These are phyloP conservation scores for Plasmodium berghei DNA, from an alignment of 169 alveolate genomes.

Conservation along the genomic window DNA sequence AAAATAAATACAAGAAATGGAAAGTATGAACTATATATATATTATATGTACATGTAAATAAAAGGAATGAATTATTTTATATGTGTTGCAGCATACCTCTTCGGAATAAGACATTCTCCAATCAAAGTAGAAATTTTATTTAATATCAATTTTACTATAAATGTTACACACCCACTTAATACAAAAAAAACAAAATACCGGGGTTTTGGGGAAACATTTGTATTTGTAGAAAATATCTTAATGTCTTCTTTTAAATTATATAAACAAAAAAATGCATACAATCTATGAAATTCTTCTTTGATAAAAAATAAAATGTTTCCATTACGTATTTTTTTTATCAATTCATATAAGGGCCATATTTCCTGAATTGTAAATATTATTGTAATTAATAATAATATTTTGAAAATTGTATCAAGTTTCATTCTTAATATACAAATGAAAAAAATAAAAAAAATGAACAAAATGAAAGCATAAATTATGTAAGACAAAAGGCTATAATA, in stretches of 20 bases:
- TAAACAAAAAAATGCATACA: constrained; percentile 4
- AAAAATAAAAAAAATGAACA: neutral
- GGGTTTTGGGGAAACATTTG: constrained; percentile 9
- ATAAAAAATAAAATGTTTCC: neutral
- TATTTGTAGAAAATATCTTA: constrained; percentile 10
- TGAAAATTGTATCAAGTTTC: constrained; percentile 48
- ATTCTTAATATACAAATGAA: neutral
- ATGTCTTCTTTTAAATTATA: constrained; percentile 9
- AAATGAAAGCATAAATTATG: neutral
- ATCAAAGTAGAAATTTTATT: constrained; percentile 13
- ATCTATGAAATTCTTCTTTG: neutral
- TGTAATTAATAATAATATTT: constrained; percentile 18
- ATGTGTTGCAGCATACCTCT: constrained; percentile 48
- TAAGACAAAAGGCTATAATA: too few relatives aligned
- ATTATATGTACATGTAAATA: neutral
- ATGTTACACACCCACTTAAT: constrained; percentile 45
- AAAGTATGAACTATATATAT: neutral
- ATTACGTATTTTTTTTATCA: neutral
- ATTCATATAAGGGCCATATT: constrained; percentile 29
- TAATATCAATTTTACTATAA: constrained; percentile 10
- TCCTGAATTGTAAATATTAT: constrained; percentile 36
- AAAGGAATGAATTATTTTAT: neutral
- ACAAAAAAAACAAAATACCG: constrained; percentile 26
- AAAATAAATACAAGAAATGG: neutral
- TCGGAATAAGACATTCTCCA: constrained; percentile 34